Evolutionary conservation across 2,329 filamentous ascomycete species (phyloP).

Genomic region (Penicillium sp.): DNA sequence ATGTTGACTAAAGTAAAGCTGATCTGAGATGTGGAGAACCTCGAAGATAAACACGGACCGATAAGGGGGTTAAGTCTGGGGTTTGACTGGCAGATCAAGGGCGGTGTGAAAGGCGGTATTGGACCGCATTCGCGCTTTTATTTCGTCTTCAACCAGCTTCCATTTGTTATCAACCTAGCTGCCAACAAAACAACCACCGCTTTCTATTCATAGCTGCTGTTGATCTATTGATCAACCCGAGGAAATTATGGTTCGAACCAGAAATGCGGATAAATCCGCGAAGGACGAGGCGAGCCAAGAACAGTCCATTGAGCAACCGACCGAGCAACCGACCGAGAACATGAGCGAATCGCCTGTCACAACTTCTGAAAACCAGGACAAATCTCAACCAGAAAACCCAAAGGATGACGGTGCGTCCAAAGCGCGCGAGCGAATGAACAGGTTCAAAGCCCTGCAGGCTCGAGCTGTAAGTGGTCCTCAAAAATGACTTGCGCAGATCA

Average conservation of each 20-base stretch:
- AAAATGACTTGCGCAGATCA: background rate
- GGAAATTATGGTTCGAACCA: slow-evolving; percentile 20
- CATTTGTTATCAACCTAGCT: slow-evolving; percentile 1
- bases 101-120: slow-evolving; percentile 19
- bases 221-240: background rate
- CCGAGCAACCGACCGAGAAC: slow-evolving; percentile 15
- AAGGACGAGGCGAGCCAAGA: slow-evolving; percentile 14
- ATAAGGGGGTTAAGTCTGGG: slow-evolving; percentile 20
- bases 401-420: slow-evolving; percentile 32
- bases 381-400: slow-evolving; percentile 9
- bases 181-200: background rate
- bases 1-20: slow-evolving; percentile 10
- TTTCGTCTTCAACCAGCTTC: slow-evolving; percentile 13
- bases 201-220: background rate
- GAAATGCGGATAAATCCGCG: slow-evolving; percentile 16
- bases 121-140: slow-evolving; percentile 14
- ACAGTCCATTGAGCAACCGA: slow-evolving; percentile 11
- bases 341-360: slow-evolving; percentile 9
- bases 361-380: slow-evolving; percentile 8
- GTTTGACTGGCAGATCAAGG: slow-evolving; percentile 17
- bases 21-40: slow-evolving; percentile 22
- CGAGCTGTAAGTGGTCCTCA: slow-evolving; percentile 56
- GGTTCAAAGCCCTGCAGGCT: slow-evolving; percentile 84
- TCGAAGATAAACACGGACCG: slow-evolving; percentile 16
- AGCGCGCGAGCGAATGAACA: slow-evolving; percentile 66